phyloP scores from a whole-genome alignment of 371 early-diverging fungal species.

The Syncephalastrum racemosum region DNA sequence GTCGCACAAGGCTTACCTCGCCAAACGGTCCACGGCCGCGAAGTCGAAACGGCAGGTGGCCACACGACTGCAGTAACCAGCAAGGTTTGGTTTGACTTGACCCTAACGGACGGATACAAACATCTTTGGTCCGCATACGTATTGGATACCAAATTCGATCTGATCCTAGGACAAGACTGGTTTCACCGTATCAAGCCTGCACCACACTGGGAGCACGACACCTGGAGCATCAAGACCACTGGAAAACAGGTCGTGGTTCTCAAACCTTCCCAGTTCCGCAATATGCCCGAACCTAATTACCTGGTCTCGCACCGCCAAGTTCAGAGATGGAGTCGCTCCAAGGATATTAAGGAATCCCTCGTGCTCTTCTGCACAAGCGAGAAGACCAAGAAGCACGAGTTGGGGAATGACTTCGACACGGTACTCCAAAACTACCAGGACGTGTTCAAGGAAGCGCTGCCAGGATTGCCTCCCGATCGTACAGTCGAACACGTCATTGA shows the following conservation, averaged over 20 bases:
- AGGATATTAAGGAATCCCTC: too few species aligned
- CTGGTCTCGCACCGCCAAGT: too few species aligned
- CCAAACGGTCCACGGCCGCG: neutral
- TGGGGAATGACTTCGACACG: too few species aligned
- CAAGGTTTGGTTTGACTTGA: too few species aligned
- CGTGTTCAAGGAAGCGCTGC: constrained; percentile 3
- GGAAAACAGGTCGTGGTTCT: neutral
- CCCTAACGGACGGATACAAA: too few species aligned
- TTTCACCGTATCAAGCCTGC: constrained; percentile 8
- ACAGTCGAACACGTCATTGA: constrained; percentile 10
- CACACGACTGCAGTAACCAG: constrained; percentile 3
- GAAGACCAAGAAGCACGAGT: too few species aligned
- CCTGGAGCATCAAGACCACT: constrained; percentile 3
- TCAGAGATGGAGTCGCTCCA: too few species aligned
- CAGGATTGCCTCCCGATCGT: constrained; percentile 4
- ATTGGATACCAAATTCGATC: constrained; percentile 11
- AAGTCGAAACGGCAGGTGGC: constrained; percentile 10
- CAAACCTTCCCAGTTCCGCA: neutral
- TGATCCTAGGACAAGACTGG: constrained; percentile 13
- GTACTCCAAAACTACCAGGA: too few species aligned
- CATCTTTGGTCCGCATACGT: constrained; percentile 3
- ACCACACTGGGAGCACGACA: constrained; percentile 8
- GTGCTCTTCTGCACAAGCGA: too few species aligned
- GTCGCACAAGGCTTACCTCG: neutral
- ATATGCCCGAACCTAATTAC: neutral